A percentile compares a stretch with the other conserved stretches of the same genome.
Evolutionary conservation across 805 yeast species (phyloP).

Genomic region (Spathaspora passalidarum): DNA sequence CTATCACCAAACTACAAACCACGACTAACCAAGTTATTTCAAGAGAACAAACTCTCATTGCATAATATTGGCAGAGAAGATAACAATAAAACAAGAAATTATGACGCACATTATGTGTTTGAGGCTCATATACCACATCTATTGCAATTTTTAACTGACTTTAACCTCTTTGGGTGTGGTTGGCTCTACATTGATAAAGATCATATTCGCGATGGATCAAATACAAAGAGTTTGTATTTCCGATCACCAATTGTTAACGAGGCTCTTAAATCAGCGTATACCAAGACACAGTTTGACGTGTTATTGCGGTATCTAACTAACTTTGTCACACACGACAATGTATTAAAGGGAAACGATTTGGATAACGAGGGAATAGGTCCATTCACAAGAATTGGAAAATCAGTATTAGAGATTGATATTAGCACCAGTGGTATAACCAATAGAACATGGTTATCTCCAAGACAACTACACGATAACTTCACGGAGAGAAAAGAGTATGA

Average conservation of each 20-base stretch:
- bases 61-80: constrained; percentile 2
- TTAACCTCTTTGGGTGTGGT: constrained; percentile 78
- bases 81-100: not conserved
- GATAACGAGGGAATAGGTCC: constrained; percentile 1
- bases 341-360: constrained; percentile 19
- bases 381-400: constrained; percentile 56
- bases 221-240: constrained; percentile 37
- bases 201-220: not conserved
- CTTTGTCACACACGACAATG: constrained; percentile 22
- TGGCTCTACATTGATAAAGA: constrained; percentile 53
- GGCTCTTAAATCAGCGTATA: constrained; percentile 14
- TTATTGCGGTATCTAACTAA: constrained; percentile 5
- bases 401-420: constrained; percentile 71
- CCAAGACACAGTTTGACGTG: constrained; percentile 6
- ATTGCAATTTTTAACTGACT: constrained; percentile 79
- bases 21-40: constrained; percentile 48
- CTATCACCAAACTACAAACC: constrained; percentile 58
- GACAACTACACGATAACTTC: constrained; percentile 52
- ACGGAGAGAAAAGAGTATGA: constrained; percentile 27
- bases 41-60: constrained; percentile 16
- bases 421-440: constrained; percentile 60
- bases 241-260: constrained; percentile 49
- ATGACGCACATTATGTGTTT: constrained; percentile 26
- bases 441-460: constrained; percentile 39
- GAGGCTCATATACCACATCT: constrained; percentile 81